Evolutionary conservation across 2,329 filamentous ascomycete species (phyloP).

Genomic region (Microdochium bolleyi): DNA sequence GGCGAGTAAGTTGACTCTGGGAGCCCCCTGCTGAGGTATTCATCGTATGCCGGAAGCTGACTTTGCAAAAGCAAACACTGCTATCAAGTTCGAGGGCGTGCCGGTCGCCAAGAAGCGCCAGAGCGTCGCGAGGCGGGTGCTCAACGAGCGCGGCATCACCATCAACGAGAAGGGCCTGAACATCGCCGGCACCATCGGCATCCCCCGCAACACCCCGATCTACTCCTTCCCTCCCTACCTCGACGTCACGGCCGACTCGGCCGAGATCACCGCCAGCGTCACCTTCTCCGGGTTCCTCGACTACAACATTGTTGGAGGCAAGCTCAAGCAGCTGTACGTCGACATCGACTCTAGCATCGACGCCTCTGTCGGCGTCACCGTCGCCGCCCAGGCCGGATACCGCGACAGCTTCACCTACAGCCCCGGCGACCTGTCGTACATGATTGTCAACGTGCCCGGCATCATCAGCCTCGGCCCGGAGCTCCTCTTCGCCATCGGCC

Average conservation of each 20-base stretch:
- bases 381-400: conserved; percentile 9
- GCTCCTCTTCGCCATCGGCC: conserved; percentile 7
- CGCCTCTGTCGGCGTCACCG: conserved; percentile 8
- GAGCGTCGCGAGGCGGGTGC: neutral
- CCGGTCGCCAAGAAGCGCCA: conserved; percentile 3
- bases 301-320: conserved; percentile 9
- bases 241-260: conserved; percentile 11
- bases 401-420: conserved; percentile 7
- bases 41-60: neutral
- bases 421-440: conserved; percentile 10
- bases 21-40: too few species aligned
- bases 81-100: conserved; percentile 11
- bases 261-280: conserved; percentile 10
- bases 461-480: conserved; percentile 6
- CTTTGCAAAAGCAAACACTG: conserved; percentile 3
- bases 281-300: conserved; percentile 12
- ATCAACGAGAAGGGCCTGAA: conserved; percentile 10
- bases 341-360: conserved; percentile 11
- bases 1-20: conserved; percentile 7
- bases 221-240: conserved; percentile 7
- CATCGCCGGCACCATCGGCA: conserved; percentile 9
- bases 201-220: conserved; percentile 9
- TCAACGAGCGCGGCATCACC: conserved; percentile 10
- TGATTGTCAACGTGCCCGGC: conserved; percentile 8
- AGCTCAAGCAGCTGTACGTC: conserved; percentile 10